These are phyloP conservation scores for Ceratobasidium sp. DNA, from an alignment of 1,284 basidiomycete species.

Conservation along the genomic window DNA sequence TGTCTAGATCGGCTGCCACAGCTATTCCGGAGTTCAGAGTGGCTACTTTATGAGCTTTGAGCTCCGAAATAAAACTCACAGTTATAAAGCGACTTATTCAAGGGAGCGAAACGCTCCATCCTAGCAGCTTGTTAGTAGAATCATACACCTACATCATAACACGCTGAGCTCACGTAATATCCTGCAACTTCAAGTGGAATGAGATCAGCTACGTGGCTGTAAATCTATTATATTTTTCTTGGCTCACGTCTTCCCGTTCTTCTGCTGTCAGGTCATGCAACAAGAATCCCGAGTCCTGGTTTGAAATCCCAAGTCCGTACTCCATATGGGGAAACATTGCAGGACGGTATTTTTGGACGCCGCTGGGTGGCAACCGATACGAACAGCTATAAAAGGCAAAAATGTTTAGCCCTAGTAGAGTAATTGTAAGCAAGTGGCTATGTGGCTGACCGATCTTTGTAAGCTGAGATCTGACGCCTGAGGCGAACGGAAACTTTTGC, in stretches of 20 bases:
- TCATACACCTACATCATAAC: neutral
- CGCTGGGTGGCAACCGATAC: neutral
- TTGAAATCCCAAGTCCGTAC: constrained; percentile 18
- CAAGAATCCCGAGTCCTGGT: constrained; percentile 7
- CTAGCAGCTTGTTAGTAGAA: neutral
- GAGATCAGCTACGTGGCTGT: too few relatives aligned
- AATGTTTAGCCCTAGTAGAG: neutral
- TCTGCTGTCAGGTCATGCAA: constrained; percentile 7
- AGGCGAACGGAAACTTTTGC: constrained; percentile 16
- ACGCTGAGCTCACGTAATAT: constrained; percentile 9
- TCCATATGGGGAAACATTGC: constrained; percentile 24
- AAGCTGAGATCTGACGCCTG: neutral
- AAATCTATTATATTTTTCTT: too few relatives aligned
- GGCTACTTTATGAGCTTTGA: neutral
- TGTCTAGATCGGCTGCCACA: constrained; percentile 18
- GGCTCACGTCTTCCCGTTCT: constrained; percentile 14
- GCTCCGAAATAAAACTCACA: neutral
- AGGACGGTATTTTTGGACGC: neutral
- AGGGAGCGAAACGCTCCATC: constrained; percentile 18
- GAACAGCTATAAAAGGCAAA: neutral
- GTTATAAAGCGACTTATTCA: constrained; percentile 36
- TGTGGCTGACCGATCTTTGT: constrained; percentile 4
- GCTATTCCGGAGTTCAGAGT: neutral
- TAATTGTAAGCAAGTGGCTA: neutral
- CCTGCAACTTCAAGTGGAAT: too few relatives aligned